Base-by-base conservation (phyloP, 352 stramenopile genomes). In the Phytophthora pseudosyringae region DNA sequence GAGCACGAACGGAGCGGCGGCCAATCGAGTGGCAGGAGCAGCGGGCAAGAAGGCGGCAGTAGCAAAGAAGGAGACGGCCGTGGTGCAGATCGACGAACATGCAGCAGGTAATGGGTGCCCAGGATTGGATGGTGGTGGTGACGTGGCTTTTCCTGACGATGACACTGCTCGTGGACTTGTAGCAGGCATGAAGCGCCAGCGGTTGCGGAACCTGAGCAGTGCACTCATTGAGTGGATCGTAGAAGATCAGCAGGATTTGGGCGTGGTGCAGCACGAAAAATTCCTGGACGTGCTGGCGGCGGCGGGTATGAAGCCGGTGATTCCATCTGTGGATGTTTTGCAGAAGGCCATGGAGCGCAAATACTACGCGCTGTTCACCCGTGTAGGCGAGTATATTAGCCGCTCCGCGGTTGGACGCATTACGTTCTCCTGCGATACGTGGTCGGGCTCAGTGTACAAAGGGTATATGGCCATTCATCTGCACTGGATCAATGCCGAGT, bases 401-500 rank as follows among this genome's bases (percentile, higher is more conserved):
- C 83, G 83, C 29, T 93, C 83, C 1, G 82, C 80, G 9, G 77
- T 87, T 16, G 81, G 83, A 1, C 81, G 82, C 26, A 80, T 93
- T 59, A 87, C 81, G 21, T 93, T 93, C 52, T 90, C 83, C 43
- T 93, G 83, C 52, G 83, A 93, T 59, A 93, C 83, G 50, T 93
- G 83, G 83, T 93, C 83, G 1, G 73, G 72, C 13, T 73, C 71
- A 32, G 82, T 90, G 33, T 78, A 80, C 66, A 93, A 93, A 72
- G 83, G 82, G 3, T 91, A 84, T 52, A 81, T 93, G 67, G 80
- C 76, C 12, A 83, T 93, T 64, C 71, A 93, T 61, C 54, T 93
- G 64, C 80, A 93, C 62, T 93, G 83, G 83, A 88, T 93, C 72
- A 93, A 93, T 67, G 81, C 83, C 6, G 83, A 93, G n/a, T 93